Conservation (phyloP, 2,329 filamentous ascomycete species). For the Clonostachys sp. region DNA sequence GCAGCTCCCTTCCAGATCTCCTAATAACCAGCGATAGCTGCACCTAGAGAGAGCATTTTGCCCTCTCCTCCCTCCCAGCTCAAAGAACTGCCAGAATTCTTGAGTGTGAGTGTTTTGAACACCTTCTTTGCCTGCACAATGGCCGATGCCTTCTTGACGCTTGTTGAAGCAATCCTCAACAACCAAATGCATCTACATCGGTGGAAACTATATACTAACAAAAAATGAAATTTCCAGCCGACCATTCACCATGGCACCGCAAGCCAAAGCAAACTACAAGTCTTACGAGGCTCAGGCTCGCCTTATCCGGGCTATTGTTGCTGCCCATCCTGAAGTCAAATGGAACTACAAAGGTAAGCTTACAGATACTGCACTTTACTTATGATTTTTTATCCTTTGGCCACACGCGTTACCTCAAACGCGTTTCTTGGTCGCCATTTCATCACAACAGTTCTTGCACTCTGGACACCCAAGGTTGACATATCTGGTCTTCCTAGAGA, state of each 20-base stretch:
- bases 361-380: no score
- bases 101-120: background rate
- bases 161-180: no score
- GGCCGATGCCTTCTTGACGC: background rate
- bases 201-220: background rate
- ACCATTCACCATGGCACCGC: conserved; percentile 34
- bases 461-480: background rate
- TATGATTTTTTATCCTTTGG: conserved; percentile 1
- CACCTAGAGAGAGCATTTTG: no score
- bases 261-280: conserved; percentile 49
- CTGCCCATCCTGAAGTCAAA: conserved; percentile 46
- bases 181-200: no score
- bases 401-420: background rate
- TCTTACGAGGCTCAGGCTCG: conserved; percentile 56
- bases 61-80: no score
- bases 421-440: background rate
- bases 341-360: conserved; percentile 59
- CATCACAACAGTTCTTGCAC: background rate
- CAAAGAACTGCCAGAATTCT: background rate
- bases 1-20: no score
- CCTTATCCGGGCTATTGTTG: conserved; percentile 56
- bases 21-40: no score
- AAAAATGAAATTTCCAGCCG: background rate
- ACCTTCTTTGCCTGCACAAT: background rate
- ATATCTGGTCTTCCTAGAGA: conserved; percentile 26